Conservation (phyloP, 73 alveolate species). For the Tetrahymena borealis region DNA sequence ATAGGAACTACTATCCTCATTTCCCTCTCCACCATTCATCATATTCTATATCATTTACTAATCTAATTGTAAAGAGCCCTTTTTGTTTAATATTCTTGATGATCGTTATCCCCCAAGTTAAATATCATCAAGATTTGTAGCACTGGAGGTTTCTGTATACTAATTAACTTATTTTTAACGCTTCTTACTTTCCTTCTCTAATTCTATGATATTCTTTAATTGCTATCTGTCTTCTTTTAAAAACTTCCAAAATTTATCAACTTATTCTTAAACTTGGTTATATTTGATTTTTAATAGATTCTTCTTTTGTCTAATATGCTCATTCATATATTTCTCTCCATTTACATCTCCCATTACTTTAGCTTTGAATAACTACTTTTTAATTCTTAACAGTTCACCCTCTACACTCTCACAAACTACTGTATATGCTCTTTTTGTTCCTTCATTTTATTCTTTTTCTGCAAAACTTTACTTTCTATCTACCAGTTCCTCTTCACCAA, state of each 20-base stretch:
- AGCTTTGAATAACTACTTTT: background rate
- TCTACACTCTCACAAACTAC: background rate
- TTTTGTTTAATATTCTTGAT: background rate
- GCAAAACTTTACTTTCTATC: background rate
- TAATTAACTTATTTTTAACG: background rate
- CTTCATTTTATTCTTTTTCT: background rate
- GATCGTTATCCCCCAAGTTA: background rate
- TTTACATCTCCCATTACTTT: background rate
- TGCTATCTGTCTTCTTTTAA: background rate
- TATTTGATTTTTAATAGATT: background rate
- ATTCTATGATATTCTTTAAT: background rate
- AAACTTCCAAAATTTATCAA: background rate
- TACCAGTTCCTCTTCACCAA: background rate
- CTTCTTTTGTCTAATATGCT: background rate
- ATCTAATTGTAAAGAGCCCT: background rate
- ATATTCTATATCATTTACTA: background rate
- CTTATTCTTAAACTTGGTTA: background rate
- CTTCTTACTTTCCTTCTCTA: background rate
- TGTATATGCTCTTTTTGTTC: background rate
- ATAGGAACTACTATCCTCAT: background rate
- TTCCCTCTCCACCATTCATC: background rate
- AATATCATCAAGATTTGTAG: background rate
- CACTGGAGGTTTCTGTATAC: background rate
- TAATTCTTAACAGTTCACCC: background rate
- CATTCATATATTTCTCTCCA: background rate